Conservation (phyloP, 164 flowering plant species). For the Piper longum region DNA sequence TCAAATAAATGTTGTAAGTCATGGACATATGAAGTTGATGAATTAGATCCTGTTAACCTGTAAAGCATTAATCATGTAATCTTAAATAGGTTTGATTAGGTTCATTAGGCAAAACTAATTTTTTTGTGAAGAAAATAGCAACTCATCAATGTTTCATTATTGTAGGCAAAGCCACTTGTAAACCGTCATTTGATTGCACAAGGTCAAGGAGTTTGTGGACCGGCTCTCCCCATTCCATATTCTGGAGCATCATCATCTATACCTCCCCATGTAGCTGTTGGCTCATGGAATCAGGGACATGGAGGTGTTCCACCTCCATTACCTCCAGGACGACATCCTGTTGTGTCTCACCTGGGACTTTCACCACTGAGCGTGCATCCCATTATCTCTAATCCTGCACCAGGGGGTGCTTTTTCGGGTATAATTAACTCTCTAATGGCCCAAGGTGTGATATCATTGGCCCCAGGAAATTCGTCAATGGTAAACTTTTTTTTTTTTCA, state of each 20-base stretch:
- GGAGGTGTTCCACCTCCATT: conserved; percentile 37
- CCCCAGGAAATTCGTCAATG: conserved; percentile 37
- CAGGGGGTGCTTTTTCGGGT: conserved; percentile 42
- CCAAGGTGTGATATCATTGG: conserved; percentile 72
- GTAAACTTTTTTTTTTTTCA: conserved; percentile 17
- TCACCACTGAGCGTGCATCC: conserved; percentile 26
- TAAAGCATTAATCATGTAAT: not conserved
- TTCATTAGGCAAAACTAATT: conserved; percentile 3
- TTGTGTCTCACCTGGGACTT: conserved; percentile 23
- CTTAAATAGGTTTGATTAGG: conserved; percentile 8
- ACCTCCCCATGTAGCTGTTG: conserved; percentile 18
- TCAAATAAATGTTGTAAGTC: conserved; percentile 19
- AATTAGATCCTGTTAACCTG: conserved; percentile 17
- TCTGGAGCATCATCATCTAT: conserved; percentile 23
- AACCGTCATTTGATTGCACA: conserved; percentile 31
- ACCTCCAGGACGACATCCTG: conserved; percentile 53
- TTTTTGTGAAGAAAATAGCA: conserved; percentile 14
- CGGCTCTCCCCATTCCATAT: conserved; percentile 16
- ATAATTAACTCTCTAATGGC: conserved; percentile 69
- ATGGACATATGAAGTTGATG: conserved; percentile 17
- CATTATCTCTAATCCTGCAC: conserved; percentile 23
- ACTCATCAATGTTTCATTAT: conserved; percentile 14
- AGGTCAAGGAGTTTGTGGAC: conserved; percentile 21
- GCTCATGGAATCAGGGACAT: conserved; percentile 25
- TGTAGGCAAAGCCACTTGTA: conserved; percentile 17